Base-by-base conservation (phyloP, 345 rosid genomes). In the Citrus hindsii region DNA sequence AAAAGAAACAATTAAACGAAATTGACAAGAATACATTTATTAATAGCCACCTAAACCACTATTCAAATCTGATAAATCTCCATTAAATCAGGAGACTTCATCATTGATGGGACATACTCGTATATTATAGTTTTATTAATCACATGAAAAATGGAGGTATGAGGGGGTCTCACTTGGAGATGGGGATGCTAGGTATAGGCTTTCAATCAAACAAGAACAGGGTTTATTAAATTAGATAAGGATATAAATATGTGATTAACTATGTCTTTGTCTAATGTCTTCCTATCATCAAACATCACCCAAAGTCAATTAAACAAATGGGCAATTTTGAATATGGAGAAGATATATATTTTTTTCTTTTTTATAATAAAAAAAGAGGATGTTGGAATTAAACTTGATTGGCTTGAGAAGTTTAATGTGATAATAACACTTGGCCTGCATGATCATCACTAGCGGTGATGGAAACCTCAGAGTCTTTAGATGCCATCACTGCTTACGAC, bases 401-500 rank as follows among this genome's bases (percentile, higher is more conserved):
- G 70, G 28, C 59, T 62, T 42, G 76, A 46, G 30, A 46, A n/a
- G 58, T 9, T 42, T 25, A 8, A 13, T 25, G 2, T 53, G 21
- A 7, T 48, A 60, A 71, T 48, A 60, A 71, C 65, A 60, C 69
- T 32, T 66, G 69, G 69, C 69, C 16, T 22, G 40, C 28, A 33
- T 24, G 53, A 67, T 4, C 3, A 28, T 53, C 48, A 28, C 22
- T 51, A 28, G 16, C 13, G 71, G 37, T 64, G 74, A 74, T 42
- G 28, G 28, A 30, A 67, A n/a, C 69, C 27, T 24, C 48, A 33
- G 7, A 4, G 38, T 42, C 42, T 46, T 19, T n/a, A 7, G 77
- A 51, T 42, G 24, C 73, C 79, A 71, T 76, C 83, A 76, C 68
- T 65, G 77, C 61, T 56, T 71, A 80, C 75, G 33, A 55, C 64